Evolutionary conservation across 257 asterid genomes (phyloP).

Genomic region (Capsicum rhomboideum): DNA sequence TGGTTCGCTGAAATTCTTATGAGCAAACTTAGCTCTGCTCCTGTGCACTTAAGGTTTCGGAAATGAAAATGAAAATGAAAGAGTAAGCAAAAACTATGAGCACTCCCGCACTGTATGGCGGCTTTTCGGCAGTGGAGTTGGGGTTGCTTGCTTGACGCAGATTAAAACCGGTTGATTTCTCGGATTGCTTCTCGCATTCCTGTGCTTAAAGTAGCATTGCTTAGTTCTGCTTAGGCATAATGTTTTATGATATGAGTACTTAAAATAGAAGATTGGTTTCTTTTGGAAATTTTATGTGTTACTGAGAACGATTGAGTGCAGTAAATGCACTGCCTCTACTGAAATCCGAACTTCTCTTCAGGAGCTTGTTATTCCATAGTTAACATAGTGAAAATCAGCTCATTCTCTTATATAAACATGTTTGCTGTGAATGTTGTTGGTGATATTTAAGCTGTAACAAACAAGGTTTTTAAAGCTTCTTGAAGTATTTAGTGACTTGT

Average conservation of each 20-base stretch:
- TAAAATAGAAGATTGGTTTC: neutral
- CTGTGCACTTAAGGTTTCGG: neutral
- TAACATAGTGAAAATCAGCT: neutral
- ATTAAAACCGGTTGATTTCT: neutral
- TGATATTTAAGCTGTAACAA: neutral
- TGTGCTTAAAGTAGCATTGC: neutral
- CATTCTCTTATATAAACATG: neutral
- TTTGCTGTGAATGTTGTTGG: neutral
- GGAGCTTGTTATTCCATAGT: neutral
- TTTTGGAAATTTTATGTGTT: neutral
- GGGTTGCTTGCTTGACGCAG: neutral
- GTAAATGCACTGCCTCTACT: neutral
- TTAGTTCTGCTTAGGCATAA: neutral
- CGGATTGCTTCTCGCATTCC: neutral
- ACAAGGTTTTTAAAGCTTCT: neutral
- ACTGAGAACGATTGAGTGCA: neutral
- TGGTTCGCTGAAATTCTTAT: neutral
- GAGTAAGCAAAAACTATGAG: neutral
- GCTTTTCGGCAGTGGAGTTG: neutral
- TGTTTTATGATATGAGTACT: neutral
- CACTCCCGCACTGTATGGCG: neutral
- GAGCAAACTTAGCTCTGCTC: neutral
- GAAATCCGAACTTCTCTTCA: neutral
- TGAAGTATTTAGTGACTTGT: neutral
- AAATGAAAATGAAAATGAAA: neutral